A percentile compares a stretch with the other conserved stretches of the same genome.
phyloP scores from a whole-genome alignment of 2,329 filamentous ascomycete species.

The Penicillium sp. region DNA sequence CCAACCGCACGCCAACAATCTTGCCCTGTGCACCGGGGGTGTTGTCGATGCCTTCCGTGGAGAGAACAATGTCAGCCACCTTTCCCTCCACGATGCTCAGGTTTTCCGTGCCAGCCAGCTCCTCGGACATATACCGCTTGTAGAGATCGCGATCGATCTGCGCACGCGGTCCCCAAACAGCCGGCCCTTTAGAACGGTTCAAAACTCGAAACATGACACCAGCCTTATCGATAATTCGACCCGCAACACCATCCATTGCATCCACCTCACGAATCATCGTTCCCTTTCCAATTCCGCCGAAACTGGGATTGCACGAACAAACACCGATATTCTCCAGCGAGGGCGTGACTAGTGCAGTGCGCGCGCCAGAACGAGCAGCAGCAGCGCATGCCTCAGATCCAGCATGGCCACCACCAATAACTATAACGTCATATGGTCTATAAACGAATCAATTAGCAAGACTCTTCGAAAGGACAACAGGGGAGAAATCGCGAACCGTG shows the following conservation, averaged over 20 bases:
- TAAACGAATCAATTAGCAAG: slow-evolving; percentile 7
- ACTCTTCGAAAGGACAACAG: not conserved
- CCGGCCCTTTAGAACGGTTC: slow-evolving; percentile 86
- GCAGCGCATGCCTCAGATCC: slow-evolving; percentile 92
- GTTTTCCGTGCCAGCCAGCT: slow-evolving; percentile 75
- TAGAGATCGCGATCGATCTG: slow-evolving; percentile 93
- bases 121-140: slow-evolving; percentile 84
- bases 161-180: slow-evolving; percentile 93
- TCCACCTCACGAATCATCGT: slow-evolving; percentile 95
- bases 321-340: slow-evolving; percentile 85
- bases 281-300: slow-evolving; percentile 97
- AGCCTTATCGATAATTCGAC: slow-evolving; percentile 86
- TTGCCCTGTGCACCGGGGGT: slow-evolving; percentile 59
- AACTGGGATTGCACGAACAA: slow-evolving; percentile 95
- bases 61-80: slow-evolving; percentile 85
- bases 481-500: slow-evolving; percentile 32
- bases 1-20: slow-evolving; percentile 81
- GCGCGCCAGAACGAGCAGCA: slow-evolving; percentile 82
- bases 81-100: slow-evolving; percentile 80
- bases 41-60: slow-evolving; percentile 54
- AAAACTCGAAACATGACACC: slow-evolving; percentile 91
- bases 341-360: slow-evolving; percentile 86
- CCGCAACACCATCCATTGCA: slow-evolving; percentile 86
- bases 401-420: slow-evolving; percentile 94
- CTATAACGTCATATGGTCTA: slow-evolving; percentile 84